Conservation (phyloP, 2,329 filamentous ascomycete species). For the Alternaria brassicicola region DNA sequence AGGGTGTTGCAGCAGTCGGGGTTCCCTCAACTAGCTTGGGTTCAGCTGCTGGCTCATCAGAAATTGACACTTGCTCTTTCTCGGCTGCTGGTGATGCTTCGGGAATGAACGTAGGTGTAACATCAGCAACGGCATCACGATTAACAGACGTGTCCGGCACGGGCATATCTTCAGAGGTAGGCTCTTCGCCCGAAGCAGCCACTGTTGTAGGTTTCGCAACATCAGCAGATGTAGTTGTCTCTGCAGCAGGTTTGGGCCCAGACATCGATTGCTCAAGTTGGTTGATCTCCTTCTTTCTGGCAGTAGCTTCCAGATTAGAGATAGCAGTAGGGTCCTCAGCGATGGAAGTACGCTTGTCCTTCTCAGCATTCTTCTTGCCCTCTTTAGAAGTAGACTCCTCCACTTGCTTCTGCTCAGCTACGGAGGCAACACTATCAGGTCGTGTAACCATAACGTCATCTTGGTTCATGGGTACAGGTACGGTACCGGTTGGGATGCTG, state of each 20-base stretch:
- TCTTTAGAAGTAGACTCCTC: conserved; percentile 24
- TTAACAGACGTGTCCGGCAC: neutral
- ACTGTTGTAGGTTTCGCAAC: neutral
- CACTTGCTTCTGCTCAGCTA: conserved; percentile 5
- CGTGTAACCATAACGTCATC: neutral
- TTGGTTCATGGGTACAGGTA: neutral
- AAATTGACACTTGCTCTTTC: neutral
- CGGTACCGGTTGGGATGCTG: neutral
- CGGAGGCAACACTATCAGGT: neutral
- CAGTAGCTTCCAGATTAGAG: neutral
- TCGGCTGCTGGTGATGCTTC: neutral
- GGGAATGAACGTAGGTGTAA: neutral
- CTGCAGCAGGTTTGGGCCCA: neutral
- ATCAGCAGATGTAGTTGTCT: neutral
- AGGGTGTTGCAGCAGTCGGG: neutral
- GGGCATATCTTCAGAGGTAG: neutral
- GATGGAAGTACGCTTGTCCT: conserved; percentile 20
- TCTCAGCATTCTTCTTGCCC: conserved; percentile 32
- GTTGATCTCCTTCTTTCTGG: neutral
- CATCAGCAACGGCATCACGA: neutral
- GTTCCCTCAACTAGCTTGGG: neutral
- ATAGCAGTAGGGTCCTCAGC: conserved; percentile 7
- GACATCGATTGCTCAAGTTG: neutral
- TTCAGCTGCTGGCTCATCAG: neutral
- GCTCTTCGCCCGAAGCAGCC: neutral